Base-by-base conservation (phyloP, 75 land plant genomes). In the Sequoiadendron giganteum region DNA sequence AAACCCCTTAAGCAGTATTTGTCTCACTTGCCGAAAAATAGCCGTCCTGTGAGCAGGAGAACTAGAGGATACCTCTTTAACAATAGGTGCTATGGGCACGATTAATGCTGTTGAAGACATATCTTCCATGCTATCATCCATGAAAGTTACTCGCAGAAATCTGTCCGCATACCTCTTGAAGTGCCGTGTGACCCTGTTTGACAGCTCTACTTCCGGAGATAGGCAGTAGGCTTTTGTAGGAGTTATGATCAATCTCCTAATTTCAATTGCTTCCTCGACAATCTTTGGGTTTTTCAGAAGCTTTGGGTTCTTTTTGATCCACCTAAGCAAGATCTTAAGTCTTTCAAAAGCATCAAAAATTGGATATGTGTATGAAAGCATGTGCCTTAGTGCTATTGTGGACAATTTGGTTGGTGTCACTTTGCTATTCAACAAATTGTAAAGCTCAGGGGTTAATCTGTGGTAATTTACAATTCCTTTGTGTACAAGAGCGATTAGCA, bases 211-310 rank as follows among this genome's bases (percentile, higher is more conserved):
- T 88, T 93, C 96, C 42, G 98, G 98, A 34, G 93, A 92, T 38
- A 93, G 90, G 87, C 99, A 97, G 78, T 96, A 94, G 0, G 98
- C 99, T 91, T 90, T 93, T 9, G 99, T 93, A 5, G 99, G 99
- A 70, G 99, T 97, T 39, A 97, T 88, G 3, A 96, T 88, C 88
- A 97, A 65, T 83, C 98, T 91, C 88, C 95, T 83, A 0, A 95
- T 91, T 87, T 92, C 93, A 42, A 92, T 92, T 83, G 86, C 87
- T 70, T 93, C 94, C 85, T 77, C 91, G 3, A 87, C n/a, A 72
- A 87, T 15, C 42, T 85, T 84, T 21, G 90, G 85, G 18, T 6
- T 58, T 83, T 92, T 91, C 39, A 83, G 32, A 79, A 90, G 90
- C 86, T 89, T 90, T 3, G 93, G 93, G 78, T 94, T 90, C 86